Conservation (phyloP, 352 stramenopile genomes). For the Pythium periplocum region DNA sequence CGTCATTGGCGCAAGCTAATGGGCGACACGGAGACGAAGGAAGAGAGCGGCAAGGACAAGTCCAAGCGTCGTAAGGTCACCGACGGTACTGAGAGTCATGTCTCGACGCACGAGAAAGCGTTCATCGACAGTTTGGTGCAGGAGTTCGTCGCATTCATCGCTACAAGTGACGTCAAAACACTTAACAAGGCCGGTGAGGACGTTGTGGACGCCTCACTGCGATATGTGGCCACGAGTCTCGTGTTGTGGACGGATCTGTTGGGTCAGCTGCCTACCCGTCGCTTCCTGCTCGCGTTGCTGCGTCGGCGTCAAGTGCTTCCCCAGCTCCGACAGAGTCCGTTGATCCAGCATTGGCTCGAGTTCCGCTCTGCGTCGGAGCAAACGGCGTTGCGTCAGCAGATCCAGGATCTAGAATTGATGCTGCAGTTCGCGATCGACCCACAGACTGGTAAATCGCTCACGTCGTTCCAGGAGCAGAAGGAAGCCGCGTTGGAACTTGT, state of each 20-base stretch:
- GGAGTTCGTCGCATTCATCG: constrained; percentile 40
- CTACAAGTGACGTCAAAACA: constrained; percentile 2
- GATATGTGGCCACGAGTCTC: constrained; percentile 62
- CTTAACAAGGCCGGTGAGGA: background rate
- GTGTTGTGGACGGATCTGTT: constrained; percentile 85
- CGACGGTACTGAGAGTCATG: background rate
- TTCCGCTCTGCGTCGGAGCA: constrained; percentile 20
- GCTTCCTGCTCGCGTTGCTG: constrained; percentile 71
- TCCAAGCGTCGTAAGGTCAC: constrained; percentile 33
- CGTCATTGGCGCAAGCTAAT: constrained; percentile 54
- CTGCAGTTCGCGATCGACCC: constrained; percentile 82
- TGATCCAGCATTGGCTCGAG: constrained; percentile 37
- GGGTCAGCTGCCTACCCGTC: constrained; percentile 85
- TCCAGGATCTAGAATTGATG: constrained; percentile 59
- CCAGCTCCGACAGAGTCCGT: constrained; percentile 27
- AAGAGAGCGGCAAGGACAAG: background rate
- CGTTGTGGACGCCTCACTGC: constrained; percentile 11
- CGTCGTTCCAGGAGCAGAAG: constrained; percentile 29
- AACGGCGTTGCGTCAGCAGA: constrained; percentile 49
- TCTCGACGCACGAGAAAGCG: constrained; percentile 16
- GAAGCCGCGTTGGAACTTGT: constrained; percentile 46
- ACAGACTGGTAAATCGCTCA: constrained; percentile 68
- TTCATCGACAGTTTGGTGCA: constrained; percentile 34
- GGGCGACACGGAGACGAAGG: constrained; percentile 1
- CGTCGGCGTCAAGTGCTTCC: constrained; percentile 54